Conservation (phyloP, 1,139 yeast genomes). For the Candida sojae region DNA sequence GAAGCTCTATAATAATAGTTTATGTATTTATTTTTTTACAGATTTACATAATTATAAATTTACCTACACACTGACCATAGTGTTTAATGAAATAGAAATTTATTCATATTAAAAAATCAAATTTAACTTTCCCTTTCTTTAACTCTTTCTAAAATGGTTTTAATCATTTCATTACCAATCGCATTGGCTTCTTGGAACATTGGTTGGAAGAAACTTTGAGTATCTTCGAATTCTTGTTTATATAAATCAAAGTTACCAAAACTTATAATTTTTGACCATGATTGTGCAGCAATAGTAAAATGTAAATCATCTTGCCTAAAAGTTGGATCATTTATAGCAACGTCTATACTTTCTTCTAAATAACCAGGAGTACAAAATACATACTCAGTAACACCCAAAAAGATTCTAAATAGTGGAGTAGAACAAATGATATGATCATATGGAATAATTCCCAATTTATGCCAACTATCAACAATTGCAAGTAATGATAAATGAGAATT, state of each 20-base stretch:
- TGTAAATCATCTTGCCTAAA: conserved; percentile 87
- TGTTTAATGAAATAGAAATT: background rate
- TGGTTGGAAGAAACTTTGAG: conserved; percentile 79
- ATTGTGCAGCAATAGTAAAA: conserved; percentile 76
- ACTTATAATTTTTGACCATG: conserved; percentile 83
- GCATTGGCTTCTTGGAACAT: conserved; percentile 88
- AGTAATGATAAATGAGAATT: conserved; percentile 87
- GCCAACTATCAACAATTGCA: conserved; percentile 95
- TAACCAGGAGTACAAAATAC: conserved; percentile 82
- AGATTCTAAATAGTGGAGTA: conserved; percentile 86
- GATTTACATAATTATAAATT: background rate
- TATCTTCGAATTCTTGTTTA: conserved; percentile 68
- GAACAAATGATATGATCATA: conserved; percentile 97
- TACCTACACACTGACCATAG: conserved; percentile 1
- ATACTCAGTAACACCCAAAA: conserved; percentile 92
- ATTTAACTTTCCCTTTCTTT: conserved; percentile 33
- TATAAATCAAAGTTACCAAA: conserved; percentile 78
- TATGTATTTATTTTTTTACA: background rate
- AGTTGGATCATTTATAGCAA: conserved; percentile 63
- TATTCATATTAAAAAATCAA: background rate
- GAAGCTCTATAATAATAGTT: no score
- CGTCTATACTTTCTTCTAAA: conserved; percentile 75
- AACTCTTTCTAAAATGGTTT: conserved; percentile 66
- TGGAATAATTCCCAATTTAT: conserved; percentile 78
- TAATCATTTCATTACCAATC: conserved; percentile 95